Evolutionary conservation across 1,284 basidiomycete species (phyloP), one percentile per base, ranked within the genome.

Genomic region (Mycosarcoma maydis): DNA sequence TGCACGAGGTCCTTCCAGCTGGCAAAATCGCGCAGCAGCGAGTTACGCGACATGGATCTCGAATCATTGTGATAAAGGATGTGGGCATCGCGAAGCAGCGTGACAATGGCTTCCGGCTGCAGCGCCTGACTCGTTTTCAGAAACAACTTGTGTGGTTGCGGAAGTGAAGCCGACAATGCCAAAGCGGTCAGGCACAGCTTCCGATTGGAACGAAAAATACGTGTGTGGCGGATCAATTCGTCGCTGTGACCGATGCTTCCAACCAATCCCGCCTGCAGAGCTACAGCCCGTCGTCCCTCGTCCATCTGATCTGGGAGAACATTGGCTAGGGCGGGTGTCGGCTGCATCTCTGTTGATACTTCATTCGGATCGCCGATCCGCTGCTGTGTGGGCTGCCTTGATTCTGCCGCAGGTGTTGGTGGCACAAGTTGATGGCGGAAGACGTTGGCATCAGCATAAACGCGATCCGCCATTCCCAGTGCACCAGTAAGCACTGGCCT

Each of bases 1-100:
- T 78, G 71, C 9, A 68, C 62, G 10, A 78, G 68, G 41, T 78
- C 76, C 29, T 77, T 75, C 76, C 76, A 78, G 33, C 70, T 67
- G 22, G 56, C 55, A 59, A 72, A 76, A 29, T 78, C 76, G 22
- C 76, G 69, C 30, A 77, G 61, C 26, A 75, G 39, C 41, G 68
- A 76, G 50, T 48, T 52, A 16, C 50, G 51, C 16, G 61, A 61
- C 49, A 73, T 61, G 22, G 67, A 64, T 11, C 55, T 42, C 7
- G 51, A 43, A 41, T 65, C 55, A 27, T 70, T 70, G 41, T 70
- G 66, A 27, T 69, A 78, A 8, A 78, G 50, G 23, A 64, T 71
- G 46, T 76, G 68, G 11, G 68, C 76, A 32, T 78, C 76, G 32
- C 70, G 70, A 33, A 78, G 54, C 19, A 78, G 66, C 23, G 49